A percentile compares a stretch with the other conserved stretches of the same genome.
Conservation (phyloP, 805 yeast species). For the Diddensiella caesifluorescens region DNA sequence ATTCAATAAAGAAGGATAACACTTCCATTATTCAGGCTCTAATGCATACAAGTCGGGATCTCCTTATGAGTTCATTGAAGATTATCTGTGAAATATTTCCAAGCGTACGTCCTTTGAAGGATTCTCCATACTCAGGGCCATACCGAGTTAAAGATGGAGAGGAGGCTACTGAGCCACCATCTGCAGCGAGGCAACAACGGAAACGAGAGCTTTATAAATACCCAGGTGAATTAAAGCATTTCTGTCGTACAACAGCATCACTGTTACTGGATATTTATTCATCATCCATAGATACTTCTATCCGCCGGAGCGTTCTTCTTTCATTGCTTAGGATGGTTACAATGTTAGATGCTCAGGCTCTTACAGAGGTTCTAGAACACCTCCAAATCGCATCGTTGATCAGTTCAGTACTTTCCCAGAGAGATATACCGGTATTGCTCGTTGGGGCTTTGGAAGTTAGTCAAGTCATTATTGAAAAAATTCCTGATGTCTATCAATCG, state of each 20-base stretch:
- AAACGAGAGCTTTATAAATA: slow-evolving; percentile 32
- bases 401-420: slow-evolving; percentile 29
- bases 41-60: slow-evolving; percentile 68
- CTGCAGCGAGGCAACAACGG: slow-evolving; percentile 19
- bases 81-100: slow-evolving; percentile 60
- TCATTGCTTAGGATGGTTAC: slow-evolving; percentile 49
- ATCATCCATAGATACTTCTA: slow-evolving; percentile 62
- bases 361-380: slow-evolving; percentile 20
- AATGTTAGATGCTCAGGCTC: slow-evolving; percentile 31
- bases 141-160: slow-evolving; percentile 27
- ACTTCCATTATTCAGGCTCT: slow-evolving; percentile 58
- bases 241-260: slow-evolving; percentile 20
- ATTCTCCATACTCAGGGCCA: slow-evolving; percentile 16
- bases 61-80: slow-evolving; percentile 49
- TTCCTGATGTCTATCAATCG: slow-evolving; percentile 40
- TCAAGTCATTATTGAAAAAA: slow-evolving; percentile 39
- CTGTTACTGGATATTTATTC: slow-evolving; percentile 61
- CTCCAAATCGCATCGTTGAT: slow-evolving; percentile 28
- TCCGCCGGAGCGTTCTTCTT: slow-evolving; percentile 53
- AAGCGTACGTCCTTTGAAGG: slow-evolving; percentile 3
- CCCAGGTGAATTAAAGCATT: slow-evolving; percentile 19
- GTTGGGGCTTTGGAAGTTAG: slow-evolving; percentile 49
- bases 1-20: slow-evolving; percentile 24
- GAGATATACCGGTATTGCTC: slow-evolving; percentile 35
- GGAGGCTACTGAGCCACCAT: slow-evolving; percentile 15